Evolutionary conservation across 257 asterid species (phyloP), one percentile per base, ranked within the genome.

Genomic region (Solanum virginianum): DNA sequence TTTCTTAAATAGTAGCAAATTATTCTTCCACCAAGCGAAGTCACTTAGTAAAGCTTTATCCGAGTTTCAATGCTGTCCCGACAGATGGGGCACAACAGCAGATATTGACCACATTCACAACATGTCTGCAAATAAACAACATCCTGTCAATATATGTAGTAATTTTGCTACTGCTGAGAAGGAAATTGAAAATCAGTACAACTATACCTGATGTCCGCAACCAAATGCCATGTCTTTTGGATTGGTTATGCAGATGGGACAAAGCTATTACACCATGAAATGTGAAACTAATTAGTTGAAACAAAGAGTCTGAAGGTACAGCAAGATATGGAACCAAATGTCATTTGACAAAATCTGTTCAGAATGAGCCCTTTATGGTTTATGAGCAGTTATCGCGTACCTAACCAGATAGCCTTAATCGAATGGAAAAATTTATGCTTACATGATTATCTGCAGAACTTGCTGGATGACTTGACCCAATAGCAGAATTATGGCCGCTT

Each of bases 171-270:
- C 66, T 16, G 47, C 79, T 2, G 18, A 57, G 77, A 74, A 22
- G 57, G 77, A 29, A 82, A 80, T 24, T 29, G 77, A 80, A n/a
- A 77, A 71, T 26, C 59, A 22, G 85, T 20, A 18, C 81, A 45
- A 60, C 22, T 62, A 83, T 85, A 95, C 99, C 99, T 94, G 99
- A 87, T 95, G 99, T 85, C 99, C 99, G 53, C 99, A 95, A 85
- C 96, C 98, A 83, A 95, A 95, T n/a, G 99, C 99, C 98, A 95
- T 91, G 89, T 95, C 87, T 90, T 93, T 95, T 8, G 94, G 92
- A 69, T 89, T 92, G 10, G 89, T 89, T 59, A 95, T 88, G 92
- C 99, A 95, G 88, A 95, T 93, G 51, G 99, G 99, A 86, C 99
- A 95, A 82, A 94, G 94, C 99, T 95, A 94, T 84, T 41, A 68